Conservation (phyloP, 305 asterid species). For the Fraxinus paxiana region DNA sequence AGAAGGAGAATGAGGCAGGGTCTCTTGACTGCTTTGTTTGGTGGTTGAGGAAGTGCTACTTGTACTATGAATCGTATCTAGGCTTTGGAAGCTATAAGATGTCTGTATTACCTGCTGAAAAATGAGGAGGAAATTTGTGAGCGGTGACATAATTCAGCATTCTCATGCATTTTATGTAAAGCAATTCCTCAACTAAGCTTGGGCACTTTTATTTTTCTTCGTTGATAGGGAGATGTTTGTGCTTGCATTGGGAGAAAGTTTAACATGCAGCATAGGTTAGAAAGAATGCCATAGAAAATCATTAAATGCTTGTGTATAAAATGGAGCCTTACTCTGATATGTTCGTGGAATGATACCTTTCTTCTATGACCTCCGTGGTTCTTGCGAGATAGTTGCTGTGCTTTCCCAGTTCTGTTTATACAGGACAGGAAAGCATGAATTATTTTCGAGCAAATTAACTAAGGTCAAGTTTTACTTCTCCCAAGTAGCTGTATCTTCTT, state of each 20-base stretch:
- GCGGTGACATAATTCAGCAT: not conserved
- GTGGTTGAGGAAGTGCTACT: conserved; percentile 39
- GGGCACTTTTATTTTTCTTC: not conserved
- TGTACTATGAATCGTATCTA: conserved; percentile 34
- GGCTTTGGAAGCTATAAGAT: conserved; percentile 27
- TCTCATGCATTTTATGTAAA: not conserved
- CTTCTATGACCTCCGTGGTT: conserved; percentile 31
- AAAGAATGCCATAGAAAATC: not conserved
- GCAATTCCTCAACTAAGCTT: not conserved
- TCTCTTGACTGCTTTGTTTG: conserved; percentile 27
- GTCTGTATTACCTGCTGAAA: conserved; percentile 35
- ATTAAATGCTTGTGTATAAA: not conserved
- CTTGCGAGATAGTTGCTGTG: conserved; percentile 32
- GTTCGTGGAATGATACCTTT: conserved; percentile 47
- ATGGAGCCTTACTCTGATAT: conserved; percentile 26
- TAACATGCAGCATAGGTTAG: not conserved
- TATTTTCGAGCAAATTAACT: not conserved
- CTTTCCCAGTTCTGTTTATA: conserved; percentile 28
- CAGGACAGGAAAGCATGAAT: not conserved
- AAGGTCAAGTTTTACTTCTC: not conserved
- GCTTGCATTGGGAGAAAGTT: not conserved
- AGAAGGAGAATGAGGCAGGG: conserved; percentile 55
- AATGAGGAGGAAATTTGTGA: not conserved
- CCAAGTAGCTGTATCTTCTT: not conserved
- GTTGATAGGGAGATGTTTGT: not conserved